These are phyloP conservation scores for Aureobasidium sp. DNA, from an alignment of 2,329 filamentous ascomycete genomes.

Conservation along the genomic window DNA sequence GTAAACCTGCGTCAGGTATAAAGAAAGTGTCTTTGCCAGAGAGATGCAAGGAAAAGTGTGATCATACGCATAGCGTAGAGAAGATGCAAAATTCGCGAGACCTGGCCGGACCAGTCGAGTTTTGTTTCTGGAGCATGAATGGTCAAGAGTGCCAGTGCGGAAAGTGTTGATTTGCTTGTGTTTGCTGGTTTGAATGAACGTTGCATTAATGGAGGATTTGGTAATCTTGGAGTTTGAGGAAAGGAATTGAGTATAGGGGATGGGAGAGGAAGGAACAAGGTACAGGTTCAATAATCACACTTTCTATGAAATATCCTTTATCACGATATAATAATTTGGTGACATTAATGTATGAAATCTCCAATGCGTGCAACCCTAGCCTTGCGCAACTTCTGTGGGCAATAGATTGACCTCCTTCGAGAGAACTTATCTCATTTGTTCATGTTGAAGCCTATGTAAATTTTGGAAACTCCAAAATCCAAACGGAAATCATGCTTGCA, in stretches of 20 bases:
- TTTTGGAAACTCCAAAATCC: not conserved
- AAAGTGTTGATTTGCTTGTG: not conserved
- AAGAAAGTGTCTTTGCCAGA: not conserved
- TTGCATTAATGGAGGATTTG: not conserved
- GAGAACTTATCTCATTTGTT: no score
- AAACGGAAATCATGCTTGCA: not conserved
- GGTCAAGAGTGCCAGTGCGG: conserved; percentile 4
- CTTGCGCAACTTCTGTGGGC: no score
- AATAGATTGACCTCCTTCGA: no score
- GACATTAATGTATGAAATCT: no score
- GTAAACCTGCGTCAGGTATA: not conserved
- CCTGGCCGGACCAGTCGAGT: not conserved
- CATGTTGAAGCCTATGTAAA: no score
- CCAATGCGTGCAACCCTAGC: no score
- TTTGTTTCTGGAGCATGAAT: conserved; percentile 12
- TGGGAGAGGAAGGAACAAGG: not conserved
- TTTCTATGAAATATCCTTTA: not conserved
- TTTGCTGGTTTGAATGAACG: not conserved
- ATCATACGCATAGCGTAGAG: conserved; percentile 1
- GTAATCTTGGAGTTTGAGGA: not conserved
- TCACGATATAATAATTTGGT: no score
- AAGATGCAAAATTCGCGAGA: conserved; percentile 2
- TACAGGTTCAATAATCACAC: not conserved
- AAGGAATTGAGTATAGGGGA: not conserved
- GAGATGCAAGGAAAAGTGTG: not conserved